These are phyloP conservation scores for Nakazawaea ishiwadae DNA, from an alignment of 805 yeast species.

Conservation along the genomic window DNA sequence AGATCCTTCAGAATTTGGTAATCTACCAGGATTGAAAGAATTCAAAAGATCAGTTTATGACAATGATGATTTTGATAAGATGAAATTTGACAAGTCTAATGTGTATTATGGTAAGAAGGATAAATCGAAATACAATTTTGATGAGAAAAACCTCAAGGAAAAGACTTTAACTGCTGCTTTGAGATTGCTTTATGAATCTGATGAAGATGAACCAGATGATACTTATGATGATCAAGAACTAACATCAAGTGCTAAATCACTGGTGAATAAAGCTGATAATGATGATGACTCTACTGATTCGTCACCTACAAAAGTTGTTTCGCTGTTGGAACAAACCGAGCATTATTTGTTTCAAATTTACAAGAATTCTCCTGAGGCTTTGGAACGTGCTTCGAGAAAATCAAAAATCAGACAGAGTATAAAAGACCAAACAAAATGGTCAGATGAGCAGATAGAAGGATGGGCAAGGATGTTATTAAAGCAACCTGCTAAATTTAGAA, in stretches of 20 bases:
- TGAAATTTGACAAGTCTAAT: constrained; percentile 21
- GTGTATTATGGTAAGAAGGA: constrained; percentile 32
- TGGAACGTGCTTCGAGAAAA: constrained; percentile 47
- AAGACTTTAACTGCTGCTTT: constrained; percentile 54
- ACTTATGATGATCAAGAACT: constrained; percentile 57
- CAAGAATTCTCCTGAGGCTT: constrained; percentile 44
- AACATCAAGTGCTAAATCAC: constrained; percentile 28
- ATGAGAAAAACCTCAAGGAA: constrained; percentile 44
- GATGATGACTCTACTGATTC: no score
- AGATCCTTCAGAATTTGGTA: constrained; percentile 43
- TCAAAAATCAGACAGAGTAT: constrained; percentile 46
- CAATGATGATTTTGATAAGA: constrained; percentile 27
- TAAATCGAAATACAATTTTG: constrained; percentile 12
- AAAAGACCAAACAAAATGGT: constrained; percentile 56
- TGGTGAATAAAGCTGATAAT: no score
- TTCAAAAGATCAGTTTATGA: constrained; percentile 23
- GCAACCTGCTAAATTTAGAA: constrained; percentile 56
- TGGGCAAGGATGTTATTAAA: constrained; percentile 78
- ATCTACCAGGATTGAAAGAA: constrained; percentile 27
- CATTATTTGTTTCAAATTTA: constrained; percentile 50
- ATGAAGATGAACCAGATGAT: constrained; percentile 86
- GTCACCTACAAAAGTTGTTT: constrained; percentile 12
- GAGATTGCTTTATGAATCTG: constrained; percentile 60
- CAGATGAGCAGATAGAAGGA: constrained; percentile 90
- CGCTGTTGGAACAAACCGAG: constrained; percentile 43